phyloP scores from a whole-genome alignment of 345 rosid species.

The Euphorbia lathyris region DNA sequence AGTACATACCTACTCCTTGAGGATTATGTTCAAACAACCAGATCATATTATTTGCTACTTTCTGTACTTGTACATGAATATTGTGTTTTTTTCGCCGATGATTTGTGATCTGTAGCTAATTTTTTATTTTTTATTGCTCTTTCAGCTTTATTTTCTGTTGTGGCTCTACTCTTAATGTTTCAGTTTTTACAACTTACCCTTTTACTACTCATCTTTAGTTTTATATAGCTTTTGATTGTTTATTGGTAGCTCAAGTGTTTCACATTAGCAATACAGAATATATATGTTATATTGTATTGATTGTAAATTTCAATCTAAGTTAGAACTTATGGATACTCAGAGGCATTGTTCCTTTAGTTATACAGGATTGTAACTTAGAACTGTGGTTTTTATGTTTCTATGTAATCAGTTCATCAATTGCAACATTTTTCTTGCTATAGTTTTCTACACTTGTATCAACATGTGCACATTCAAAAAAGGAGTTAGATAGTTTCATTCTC shows the following conservation, averaged over 20 bases:
- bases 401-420: constrained; percentile 1
- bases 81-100: background rate
- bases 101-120: background rate
- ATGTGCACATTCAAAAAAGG: background rate
- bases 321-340: too few relatives aligned
- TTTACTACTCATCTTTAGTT: background rate
- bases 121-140: background rate
- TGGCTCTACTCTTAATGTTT: background rate
- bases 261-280: background rate
- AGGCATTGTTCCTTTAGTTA: background rate
- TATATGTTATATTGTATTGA: background rate
- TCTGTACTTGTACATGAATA: background rate
- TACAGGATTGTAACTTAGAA: background rate
- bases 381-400: background rate
- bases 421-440: constrained; percentile 4
- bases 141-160: background rate
- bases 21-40: background rate
- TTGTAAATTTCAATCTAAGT: background rate
- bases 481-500: background rate
- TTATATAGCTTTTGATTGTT: background rate
- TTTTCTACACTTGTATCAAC: background rate
- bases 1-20: too few relatives aligned
- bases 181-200: background rate
- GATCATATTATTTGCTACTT: background rate
- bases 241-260: background rate